phyloP scores from a whole-genome alignment of 2,329 filamentous ascomycete species.

The Ilyonectria mors-panacis region DNA sequence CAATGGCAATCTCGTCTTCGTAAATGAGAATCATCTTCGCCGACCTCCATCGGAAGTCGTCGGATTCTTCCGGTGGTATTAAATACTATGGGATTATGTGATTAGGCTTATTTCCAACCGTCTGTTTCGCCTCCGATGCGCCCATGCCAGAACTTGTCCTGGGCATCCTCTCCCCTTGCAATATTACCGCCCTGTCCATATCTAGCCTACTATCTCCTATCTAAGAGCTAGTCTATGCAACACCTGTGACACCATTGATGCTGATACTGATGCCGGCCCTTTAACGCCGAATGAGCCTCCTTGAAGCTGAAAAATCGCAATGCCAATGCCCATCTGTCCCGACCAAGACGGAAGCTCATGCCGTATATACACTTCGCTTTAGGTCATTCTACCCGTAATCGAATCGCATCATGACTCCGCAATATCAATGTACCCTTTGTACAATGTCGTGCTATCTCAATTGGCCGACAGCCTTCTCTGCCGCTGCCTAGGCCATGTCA shows the following conservation, averaged over 20 bases:
- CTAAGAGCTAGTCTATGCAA: constrained; percentile 25
- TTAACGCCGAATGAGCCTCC: constrained; percentile 26
- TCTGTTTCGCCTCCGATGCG: not conserved
- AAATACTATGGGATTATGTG: constrained; percentile 42
- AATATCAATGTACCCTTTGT: not conserved
- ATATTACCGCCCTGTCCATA: not conserved
- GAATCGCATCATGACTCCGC: constrained; percentile 2
- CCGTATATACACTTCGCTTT: not conserved
- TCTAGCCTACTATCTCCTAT: constrained; percentile 10
- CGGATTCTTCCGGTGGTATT: constrained; percentile 27
- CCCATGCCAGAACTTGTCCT: constrained; percentile 5
- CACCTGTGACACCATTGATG: constrained; percentile 16
- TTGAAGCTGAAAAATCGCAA: constrained; percentile 13
- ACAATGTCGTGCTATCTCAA: not conserved
- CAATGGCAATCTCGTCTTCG: not conserved
- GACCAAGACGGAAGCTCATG: constrained; percentile 20
- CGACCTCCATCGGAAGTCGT: not conserved
- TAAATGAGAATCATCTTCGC: not conserved
- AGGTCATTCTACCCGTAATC: constrained; percentile 1
- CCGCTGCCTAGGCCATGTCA: constrained; percentile 59
- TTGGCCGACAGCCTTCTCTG: not conserved
- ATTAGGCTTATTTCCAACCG: constrained; percentile 34
- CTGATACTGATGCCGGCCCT: constrained; percentile 21
- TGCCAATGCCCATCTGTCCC: constrained; percentile 1
- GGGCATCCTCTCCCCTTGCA: not conserved